Base-by-base conservation (phyloP, 2,329 filamentous ascomycete species). In the Alternaria metachromatica region DNA sequence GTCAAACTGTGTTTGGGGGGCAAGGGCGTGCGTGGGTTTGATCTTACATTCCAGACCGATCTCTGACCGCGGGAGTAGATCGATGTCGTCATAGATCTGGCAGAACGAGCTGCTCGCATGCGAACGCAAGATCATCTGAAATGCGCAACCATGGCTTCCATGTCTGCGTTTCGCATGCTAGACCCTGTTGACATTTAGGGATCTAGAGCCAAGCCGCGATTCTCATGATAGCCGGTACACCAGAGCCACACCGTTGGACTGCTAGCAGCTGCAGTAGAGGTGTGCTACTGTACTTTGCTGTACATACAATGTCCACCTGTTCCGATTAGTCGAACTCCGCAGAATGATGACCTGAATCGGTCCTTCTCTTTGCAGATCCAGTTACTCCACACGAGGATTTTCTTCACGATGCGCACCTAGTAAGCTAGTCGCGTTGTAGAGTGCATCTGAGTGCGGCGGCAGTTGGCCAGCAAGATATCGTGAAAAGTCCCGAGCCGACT, bases 21-120 rank as follows among this genome's bases (percentile, higher is more conserved):
- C n/a, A 30, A 48, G 12, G 33, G 49, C 26, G 12, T 26, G 30
- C 30, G 21, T 45, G 41, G 30, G 13, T 20, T 45, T 23, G n/a
- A 48, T 46, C 7, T 37, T 53, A 30, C 21, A 45, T 26, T 11
- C 33, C 20, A 21, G 45, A 51, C 30, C 23, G 56, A 48, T 44
- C 43, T 60, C 46, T 28, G 23, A 11, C 25, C 15, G 21, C 20
- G 4, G 25, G 51, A 43, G 46, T n/a, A 60, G 28, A 56, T 54
- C 45, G 7, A 46, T 60, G 45, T 55, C 61, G 56, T 60, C 51
- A 63, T 63, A 46, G 45, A 60, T 51, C 51, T 55, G 13, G 37
- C 25, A 37, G 13, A 23, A 41, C 51, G 12, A 60, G 26, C 43
- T 41, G 58, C 28, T 54, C 58, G 41, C 30, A 46, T 55, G 58